phyloP scores from a whole-genome alignment of 345 rosid genomes.

The Salix koriyanagi region DNA sequence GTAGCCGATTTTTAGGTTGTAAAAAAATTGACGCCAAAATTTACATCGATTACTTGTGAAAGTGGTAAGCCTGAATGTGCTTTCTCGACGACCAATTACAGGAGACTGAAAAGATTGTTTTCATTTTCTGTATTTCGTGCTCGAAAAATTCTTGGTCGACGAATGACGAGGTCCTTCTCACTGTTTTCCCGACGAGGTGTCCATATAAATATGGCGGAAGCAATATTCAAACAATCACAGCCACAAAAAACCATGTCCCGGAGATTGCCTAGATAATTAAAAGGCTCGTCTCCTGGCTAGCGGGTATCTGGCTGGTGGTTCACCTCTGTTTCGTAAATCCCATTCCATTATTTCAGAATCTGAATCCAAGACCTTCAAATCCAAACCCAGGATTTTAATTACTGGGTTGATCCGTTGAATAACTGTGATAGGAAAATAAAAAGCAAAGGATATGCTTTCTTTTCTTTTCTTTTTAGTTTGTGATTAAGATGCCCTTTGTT shows the following conservation, averaged over 20 bases:
- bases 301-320: background rate
- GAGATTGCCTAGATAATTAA: background rate
- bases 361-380: too few species aligned
- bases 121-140: background rate
- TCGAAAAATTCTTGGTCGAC: background rate
- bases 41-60: slow-evolving; percentile 15
- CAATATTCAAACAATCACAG: background rate
- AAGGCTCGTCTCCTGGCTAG: background rate
- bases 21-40: background rate
- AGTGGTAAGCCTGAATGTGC: slow-evolving; percentile 4
- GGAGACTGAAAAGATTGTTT: slow-evolving; percentile 3
- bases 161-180: background rate
- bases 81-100: background rate
- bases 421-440: too few species aligned
- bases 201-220: background rate
- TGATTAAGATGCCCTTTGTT: background rate
- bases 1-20: slow-evolving; percentile 18
- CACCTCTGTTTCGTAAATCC: too few species aligned
- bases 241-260: background rate
- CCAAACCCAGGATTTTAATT: too few species aligned
- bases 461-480: too few species aligned
- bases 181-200: background rate
- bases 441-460: too few species aligned
- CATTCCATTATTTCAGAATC: too few species aligned
- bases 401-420: too few species aligned